A percentile compares a stretch with the other conserved stretches of the same genome.
These are phyloP conservation scores for Fusarium miscanthi DNA, from an alignment of 2,329 filamentous ascomycete genomes.

Conservation along the genomic window DNA sequence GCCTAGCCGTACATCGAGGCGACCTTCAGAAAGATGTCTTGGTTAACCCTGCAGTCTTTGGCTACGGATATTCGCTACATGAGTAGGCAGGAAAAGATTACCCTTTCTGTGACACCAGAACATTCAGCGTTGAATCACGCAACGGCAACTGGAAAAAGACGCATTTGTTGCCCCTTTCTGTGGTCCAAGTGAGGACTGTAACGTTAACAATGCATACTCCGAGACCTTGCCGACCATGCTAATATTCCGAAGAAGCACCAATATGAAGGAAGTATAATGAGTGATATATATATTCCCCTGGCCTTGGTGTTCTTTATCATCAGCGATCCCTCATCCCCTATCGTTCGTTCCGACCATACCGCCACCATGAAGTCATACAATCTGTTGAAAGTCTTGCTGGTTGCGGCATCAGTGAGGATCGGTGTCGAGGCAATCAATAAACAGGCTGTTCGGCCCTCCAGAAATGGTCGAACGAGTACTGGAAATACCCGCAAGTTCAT, in stretches of 20 bases:
- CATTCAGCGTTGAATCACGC: not conserved
- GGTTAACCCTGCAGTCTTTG: not conserved
- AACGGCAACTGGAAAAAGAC: constrained; percentile 10
- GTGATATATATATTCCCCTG: constrained; percentile 10
- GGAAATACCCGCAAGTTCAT: constrained; percentile 41
- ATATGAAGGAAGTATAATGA: not conserved
- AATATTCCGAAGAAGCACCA: constrained; percentile 41
- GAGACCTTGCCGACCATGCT: constrained; percentile 29
- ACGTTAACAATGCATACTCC: constrained; percentile 35
- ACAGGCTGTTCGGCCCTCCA: not conserved
- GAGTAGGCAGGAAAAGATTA: not conserved
- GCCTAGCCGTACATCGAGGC: not conserved
- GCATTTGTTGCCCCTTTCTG: constrained; percentile 22
- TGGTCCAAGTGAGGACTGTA: constrained; percentile 19
- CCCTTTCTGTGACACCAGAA: constrained; percentile 15
- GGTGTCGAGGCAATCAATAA: constrained; percentile 13
- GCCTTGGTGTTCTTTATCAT: not conserved
- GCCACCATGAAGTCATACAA: constrained; percentile 32
- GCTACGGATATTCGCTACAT: not conserved
- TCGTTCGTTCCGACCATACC: not conserved
- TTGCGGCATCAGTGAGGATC: constrained; percentile 12
- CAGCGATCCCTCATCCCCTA: not conserved
- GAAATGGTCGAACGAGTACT: constrained; percentile 1
- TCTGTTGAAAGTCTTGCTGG: constrained; percentile 25
- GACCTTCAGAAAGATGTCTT: not conserved